Evolutionary conservation across 495 filamentous ascomycete species (phyloP), one percentile per base, ranked within the genome.

Genomic region (Pseudomonodictys pantanalensis): DNA sequence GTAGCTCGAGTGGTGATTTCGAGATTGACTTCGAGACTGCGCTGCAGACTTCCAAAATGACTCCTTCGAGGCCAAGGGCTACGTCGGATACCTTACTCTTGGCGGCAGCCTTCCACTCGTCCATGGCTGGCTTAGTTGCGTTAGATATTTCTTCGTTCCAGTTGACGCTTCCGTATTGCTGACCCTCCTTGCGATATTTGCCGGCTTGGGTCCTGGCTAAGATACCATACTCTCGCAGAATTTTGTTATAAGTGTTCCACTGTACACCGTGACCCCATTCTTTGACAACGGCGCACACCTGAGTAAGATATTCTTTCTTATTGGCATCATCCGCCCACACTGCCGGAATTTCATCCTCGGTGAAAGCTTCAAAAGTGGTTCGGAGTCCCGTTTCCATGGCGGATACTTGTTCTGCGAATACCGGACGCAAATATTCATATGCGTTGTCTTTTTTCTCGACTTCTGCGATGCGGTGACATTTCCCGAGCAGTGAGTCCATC

Each of bases 191-290:
- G 9, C 15, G 3, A 25, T 56, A 56, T 18, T 46, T 56, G 8
- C 2, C 10, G 32, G 55, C 2, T 10, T 41, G 24, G 8, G 54
- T 8, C 24, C 29, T 53, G 8, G 4, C 35, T 2, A 47, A 8
- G 11, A 61, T 61, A 12, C 50, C 42, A 3, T 18, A 18, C 26
- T 54, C 58, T 18, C 51, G 58, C 15, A 61, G 12, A 22, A 51
- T 17, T 22, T 61, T 61, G 42, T 49, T 55, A 50, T 35, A 48
- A 2, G 58, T 61, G 11, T 54, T 46, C 58, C 58, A 61, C 3
- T 17, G 41, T 32, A 15, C 3, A 22, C 30, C 15, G 3, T 46
- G 9, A 11, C 5, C 24, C 49, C 47, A 53, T 5, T 26, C n/a
- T 15, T 26, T 9, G 1, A 53, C 41, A 28, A 41, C 23, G 15